Conservation (phyloP, 2,329 filamentous ascomycete species). For the Cladorrhinum sp. region DNA sequence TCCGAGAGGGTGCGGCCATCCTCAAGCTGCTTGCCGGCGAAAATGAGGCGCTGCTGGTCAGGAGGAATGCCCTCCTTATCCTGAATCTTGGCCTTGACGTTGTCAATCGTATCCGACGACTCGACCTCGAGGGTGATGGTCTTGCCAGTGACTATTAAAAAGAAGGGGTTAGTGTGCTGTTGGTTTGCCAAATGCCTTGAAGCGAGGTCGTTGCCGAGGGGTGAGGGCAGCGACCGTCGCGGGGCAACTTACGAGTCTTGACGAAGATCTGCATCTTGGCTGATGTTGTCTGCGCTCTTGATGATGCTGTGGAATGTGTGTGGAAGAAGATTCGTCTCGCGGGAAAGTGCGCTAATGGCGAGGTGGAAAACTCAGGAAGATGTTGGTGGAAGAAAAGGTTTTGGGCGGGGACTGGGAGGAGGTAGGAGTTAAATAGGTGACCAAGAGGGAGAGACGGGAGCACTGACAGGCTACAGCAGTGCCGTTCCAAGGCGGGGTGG, state of each 20-base stretch:
- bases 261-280: slow-evolving; percentile 91
- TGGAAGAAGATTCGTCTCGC: neutral
- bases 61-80: slow-evolving; percentile 88
- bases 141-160: slow-evolving; percentile 69
- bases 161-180: slow-evolving; percentile 35
- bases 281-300: slow-evolving; percentile 25
- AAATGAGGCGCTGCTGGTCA: slow-evolving; percentile 81
- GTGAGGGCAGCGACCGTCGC: slow-evolving; percentile 27
- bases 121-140: slow-evolving; percentile 81
- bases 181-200: slow-evolving; percentile 41
- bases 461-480: slow-evolving; percentile 28
- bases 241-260: slow-evolving; percentile 75
- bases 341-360: slow-evolving; percentile 11
- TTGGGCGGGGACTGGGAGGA: slow-evolving; percentile 27
- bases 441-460: slow-evolving; percentile 21
- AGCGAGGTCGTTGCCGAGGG: slow-evolving; percentile 29
- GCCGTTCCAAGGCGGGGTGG: slow-evolving; percentile 24
- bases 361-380: slow-evolving; percentile 15
- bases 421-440: slow-evolving; percentile 27
- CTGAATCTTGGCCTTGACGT: slow-evolving; percentile 86
- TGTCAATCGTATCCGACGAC: slow-evolving; percentile 76
- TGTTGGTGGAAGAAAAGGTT: slow-evolving; percentile 23
- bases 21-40: slow-evolving; percentile 57
- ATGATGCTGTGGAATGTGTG: slow-evolving; percentile 7
- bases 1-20: slow-evolving; percentile 52